phyloP scores from a whole-genome alignment of 2,329 filamentous ascomycete genomes.

The Colletotrichum agaves region DNA sequence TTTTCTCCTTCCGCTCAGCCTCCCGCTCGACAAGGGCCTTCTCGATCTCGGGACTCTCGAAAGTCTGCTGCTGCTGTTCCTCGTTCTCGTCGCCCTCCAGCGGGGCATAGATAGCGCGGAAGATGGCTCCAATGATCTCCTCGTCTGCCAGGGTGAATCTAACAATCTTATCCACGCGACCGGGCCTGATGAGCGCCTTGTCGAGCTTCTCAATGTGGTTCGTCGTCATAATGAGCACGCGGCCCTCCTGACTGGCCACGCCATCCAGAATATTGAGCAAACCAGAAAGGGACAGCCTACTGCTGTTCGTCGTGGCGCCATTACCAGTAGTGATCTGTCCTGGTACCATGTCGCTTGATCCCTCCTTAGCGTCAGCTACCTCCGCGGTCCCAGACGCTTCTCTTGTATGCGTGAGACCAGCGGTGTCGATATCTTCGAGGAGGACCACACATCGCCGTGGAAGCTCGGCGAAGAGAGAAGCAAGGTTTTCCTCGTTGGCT shows the following conservation, averaged over 20 bases:
- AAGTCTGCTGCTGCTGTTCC: not conserved
- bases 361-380: slow-evolving; percentile 35
- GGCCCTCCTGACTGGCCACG: slow-evolving; percentile 70
- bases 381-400: slow-evolving; percentile 44
- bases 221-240: slow-evolving; percentile 74
- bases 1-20: slow-evolving; percentile 47
- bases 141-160: slow-evolving; percentile 65
- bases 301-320: slow-evolving; percentile 40
- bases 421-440: slow-evolving; percentile 81
- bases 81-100: slow-evolving; percentile 55
- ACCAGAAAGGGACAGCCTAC: slow-evolving; percentile 75
- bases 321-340: slow-evolving; percentile 48
- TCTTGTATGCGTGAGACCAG: slow-evolving; percentile 72
- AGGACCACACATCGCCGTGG: slow-evolving; percentile 78
- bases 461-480: slow-evolving; percentile 72
- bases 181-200: slow-evolving; percentile 70
- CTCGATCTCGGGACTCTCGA: slow-evolving; percentile 30
- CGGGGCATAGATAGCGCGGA: slow-evolving; percentile 66
- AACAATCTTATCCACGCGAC: slow-evolving; percentile 69
- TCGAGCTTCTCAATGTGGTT: slow-evolving; percentile 71
- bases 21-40: slow-evolving; percentile 47
- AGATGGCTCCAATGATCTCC: slow-evolving; percentile 64
- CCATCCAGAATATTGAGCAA: slow-evolving; percentile 86
- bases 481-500: slow-evolving; percentile 73
- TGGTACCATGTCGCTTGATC: slow-evolving; percentile 45